Evolutionary conservation across 2,329 filamentous ascomycete species (phyloP).

Genomic region (Amauroascus verrucosus): DNA sequence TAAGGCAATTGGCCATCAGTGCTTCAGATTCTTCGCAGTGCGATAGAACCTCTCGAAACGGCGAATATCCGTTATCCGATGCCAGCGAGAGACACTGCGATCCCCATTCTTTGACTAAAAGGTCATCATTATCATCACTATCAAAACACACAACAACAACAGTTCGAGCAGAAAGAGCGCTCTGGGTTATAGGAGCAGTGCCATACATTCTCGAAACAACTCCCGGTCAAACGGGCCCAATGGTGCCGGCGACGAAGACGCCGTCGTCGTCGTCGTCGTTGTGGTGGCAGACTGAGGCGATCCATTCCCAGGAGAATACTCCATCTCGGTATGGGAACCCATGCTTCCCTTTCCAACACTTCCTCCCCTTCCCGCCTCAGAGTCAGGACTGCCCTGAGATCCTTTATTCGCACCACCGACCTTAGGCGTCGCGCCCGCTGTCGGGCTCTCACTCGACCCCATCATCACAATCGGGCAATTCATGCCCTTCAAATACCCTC

Average conservation of each 20-base stretch:
- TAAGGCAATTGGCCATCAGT: constrained; percentile 15
- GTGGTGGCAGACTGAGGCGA: not conserved
- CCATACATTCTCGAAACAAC: constrained; percentile 14
- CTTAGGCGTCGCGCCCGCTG: not conserved
- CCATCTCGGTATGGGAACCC: not conserved
- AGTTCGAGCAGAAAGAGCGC: not conserved
- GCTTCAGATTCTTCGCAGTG: constrained; percentile 13
- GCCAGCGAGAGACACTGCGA: constrained; percentile 11
- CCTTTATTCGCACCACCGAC: not conserved
- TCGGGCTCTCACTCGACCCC: not conserved
- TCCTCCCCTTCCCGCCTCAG: not conserved
- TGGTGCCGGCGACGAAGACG: not conserved
- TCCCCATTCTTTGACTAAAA: constrained; percentile 14
- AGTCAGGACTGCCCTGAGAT: not conserved
- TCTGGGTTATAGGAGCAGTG: not conserved
- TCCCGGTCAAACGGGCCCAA: constrained; percentile 12
- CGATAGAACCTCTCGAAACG: constrained; percentile 8
- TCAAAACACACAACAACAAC: not conserved
- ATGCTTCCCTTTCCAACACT: not conserved
- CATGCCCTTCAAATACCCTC: constrained; percentile 14
- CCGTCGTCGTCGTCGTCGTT: not conserved
- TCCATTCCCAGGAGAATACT: not conserved
- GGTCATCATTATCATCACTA: not conserved
- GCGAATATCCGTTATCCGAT: constrained; percentile 10
- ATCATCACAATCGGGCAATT: constrained; percentile 8